These are phyloP conservation scores for Coemansia sp. DNA, from an alignment of 192 early-diverging fungal species.

Conservation along the genomic window DNA sequence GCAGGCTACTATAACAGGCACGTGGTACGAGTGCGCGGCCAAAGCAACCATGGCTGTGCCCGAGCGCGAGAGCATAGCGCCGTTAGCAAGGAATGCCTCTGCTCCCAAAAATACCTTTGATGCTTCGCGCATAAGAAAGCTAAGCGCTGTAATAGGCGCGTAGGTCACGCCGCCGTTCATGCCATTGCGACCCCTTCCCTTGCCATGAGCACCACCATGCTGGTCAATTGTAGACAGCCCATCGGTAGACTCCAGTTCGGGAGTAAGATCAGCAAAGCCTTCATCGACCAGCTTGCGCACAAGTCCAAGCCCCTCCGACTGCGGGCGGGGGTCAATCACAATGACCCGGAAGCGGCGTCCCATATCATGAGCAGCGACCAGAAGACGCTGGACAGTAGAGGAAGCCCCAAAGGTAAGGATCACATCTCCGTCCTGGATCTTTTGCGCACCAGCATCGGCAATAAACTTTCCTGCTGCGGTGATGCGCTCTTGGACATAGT, in stretches of 20 bases:
- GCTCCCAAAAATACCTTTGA: slow-evolving; percentile 97
- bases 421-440: slow-evolving; percentile 91
- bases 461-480: slow-evolving; percentile 78
- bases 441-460: slow-evolving; percentile 74
- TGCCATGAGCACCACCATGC: slow-evolving; percentile 11
- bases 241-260: slow-evolving; percentile 57
- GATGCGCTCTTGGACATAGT: slow-evolving; percentile 92
- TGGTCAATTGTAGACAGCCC: neutral
- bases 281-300: slow-evolving; percentile 41
- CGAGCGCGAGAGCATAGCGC: slow-evolving; percentile 83
- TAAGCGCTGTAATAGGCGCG: slow-evolving; percentile 53
- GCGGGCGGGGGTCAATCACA: slow-evolving; percentile 85
- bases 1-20: slow-evolving; percentile 95
- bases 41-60: slow-evolving; percentile 91
- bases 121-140: slow-evolving; percentile 78
- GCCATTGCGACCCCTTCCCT: slow-evolving; percentile 19
- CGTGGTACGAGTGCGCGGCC: slow-evolving; percentile 79
- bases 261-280: slow-evolving; percentile 65
- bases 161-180: slow-evolving; percentile 34
- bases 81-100: slow-evolving; percentile 88
- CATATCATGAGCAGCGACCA: slow-evolving; percentile 70
- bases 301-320: slow-evolving; percentile 73
- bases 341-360: slow-evolving; percentile 88
- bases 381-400: slow-evolving; percentile 77
- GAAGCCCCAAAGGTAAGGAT: slow-evolving; percentile 92